Percentiles rank a stretch among this genome's conserved stretches.
These are phyloP conservation scores for Nicotiana otophora DNA, from an alignment of 257 asterid genomes.

Conservation along the genomic window DNA sequence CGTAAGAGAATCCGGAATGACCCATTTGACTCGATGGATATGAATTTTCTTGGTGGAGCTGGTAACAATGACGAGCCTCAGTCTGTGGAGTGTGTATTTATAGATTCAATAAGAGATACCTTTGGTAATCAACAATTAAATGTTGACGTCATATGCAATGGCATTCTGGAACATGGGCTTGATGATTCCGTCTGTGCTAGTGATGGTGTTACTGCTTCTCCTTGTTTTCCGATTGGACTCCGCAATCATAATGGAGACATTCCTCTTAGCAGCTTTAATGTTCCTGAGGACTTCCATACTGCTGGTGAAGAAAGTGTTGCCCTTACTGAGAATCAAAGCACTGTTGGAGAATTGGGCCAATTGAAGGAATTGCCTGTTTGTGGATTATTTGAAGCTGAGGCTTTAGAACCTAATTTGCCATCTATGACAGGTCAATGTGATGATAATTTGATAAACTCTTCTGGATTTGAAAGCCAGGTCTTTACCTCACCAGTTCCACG, in stretches of 20 bases:
- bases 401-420: constrained; percentile 18
- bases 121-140: constrained; percentile 37
- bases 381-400: constrained; percentile 28
- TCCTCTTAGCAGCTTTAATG: constrained; percentile 17
- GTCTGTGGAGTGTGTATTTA: constrained; percentile 23
- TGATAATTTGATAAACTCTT: constrained; percentile 20
- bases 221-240: constrained; percentile 23
- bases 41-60: constrained; percentile 28
- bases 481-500: constrained; percentile 13
- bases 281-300: constrained; percentile 17
- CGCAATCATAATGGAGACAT: constrained; percentile 15
- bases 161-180: constrained; percentile 23
- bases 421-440: constrained; percentile 8
- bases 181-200: constrained; percentile 20
- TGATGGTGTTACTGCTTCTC: constrained; percentile 19
- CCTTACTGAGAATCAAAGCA: constrained; percentile 16
- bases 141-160: constrained; percentile 6
- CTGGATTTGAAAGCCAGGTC: constrained; percentile 29
- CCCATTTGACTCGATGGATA: constrained; percentile 31
- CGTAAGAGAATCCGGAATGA: constrained; percentile 55
- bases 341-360: constrained; percentile 21
- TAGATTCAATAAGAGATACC: constrained; percentile 23
- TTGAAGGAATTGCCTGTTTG: constrained; percentile 24
- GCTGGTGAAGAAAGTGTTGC: constrained; percentile 21
- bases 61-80: constrained; percentile 18